Base-by-base conservation (phyloP, 1,139 yeast genomes). In the Suzukiozyma palmioleophila region DNA sequence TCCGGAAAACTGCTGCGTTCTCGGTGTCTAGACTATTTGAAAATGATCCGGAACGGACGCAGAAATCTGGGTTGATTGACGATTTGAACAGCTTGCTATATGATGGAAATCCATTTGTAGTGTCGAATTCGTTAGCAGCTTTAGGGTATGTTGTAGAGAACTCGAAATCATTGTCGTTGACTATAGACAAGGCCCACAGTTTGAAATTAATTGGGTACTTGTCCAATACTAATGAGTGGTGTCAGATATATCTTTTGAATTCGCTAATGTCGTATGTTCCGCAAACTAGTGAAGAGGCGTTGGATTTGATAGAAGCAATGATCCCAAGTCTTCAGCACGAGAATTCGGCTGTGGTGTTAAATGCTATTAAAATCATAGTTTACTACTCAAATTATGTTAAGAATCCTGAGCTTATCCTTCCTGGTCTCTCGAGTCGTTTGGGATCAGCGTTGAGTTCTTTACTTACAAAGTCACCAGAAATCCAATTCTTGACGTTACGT, bases 401-500 rank as follows among this genome's bases (percentile, higher is more conserved):
- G 22, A 57, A 59, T 39, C 69, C 74, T 0, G 69, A 66, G 33
- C 59, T 70, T 29, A 66, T 69, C 10, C 45, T 69, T 13, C 84
- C 86, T 1, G 55, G 69, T 3, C 57, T 84, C 27, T 75, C 84
- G 3, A 72, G 73, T 44, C 67, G 86, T 44, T 63, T 89, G 36
- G 88, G 95, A 0, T 75, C 81, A 4, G 83, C 95, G 0, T 66
- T 90, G 40, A 76, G 83, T 1, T 77, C 90, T 8, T 61, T 89
- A 35, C 66, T 90, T 43, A 73, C 88, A 1, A 86, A 86, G 49
- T 90, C 95, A 0, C 67, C 92, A 0, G 97, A 90, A 57, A 72
- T 87, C 31, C 96, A 89, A 58, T 90, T 89, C 56, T 67, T 89
- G 38, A 86, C 85, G 0, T 66, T 90, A 44, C 66, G 97, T 53